Evolutionary conservation across 371 early-diverging fungal genomes (phyloP).

Genomic region (Umbelopsis sp.): DNA sequence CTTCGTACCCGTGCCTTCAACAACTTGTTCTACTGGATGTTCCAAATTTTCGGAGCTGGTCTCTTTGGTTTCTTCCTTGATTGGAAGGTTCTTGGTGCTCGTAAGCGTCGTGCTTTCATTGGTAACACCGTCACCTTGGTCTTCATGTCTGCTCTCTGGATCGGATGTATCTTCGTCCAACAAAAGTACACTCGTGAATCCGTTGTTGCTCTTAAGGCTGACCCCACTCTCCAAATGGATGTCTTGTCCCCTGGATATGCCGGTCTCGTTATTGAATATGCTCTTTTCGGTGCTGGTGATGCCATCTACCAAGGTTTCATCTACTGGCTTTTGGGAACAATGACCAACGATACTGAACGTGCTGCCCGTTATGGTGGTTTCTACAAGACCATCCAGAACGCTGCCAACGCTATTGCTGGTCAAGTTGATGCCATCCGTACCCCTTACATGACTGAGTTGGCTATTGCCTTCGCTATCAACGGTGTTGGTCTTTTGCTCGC

Average conservation of each 20-base stretch:
- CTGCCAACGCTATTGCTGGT: slow-evolving; percentile 63
- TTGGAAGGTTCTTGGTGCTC: slow-evolving; percentile 37
- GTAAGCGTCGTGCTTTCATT: slow-evolving; percentile 56
- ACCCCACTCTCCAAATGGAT: slow-evolving; percentile 34
- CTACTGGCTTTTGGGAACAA: slow-evolving; percentile 76
- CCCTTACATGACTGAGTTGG: slow-evolving; percentile 35
- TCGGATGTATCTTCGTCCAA: slow-evolving; percentile 60
- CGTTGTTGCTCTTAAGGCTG: slow-evolving; percentile 18
- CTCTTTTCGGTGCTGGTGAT: slow-evolving; percentile 69
- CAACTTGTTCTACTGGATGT: slow-evolving; percentile 71
- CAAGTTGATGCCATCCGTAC: slow-evolving; percentile 36
- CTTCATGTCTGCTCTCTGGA: slow-evolving; percentile 57
- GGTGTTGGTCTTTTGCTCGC: slow-evolving; percentile 34
- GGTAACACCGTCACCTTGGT: slow-evolving; percentile 52
- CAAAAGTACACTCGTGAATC: slow-evolving; percentile 39
- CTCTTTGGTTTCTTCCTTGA: slow-evolving; percentile 65
- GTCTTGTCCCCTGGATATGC: slow-evolving; percentile 40
- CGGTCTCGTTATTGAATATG: slow-evolving; percentile 61
- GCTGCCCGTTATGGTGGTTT: slow-evolving; percentile 78
- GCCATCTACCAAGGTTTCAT: slow-evolving; percentile 74
- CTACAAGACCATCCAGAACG: slow-evolving; percentile 85
- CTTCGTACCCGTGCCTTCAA: slow-evolving; percentile 66
- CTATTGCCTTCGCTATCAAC: slow-evolving; percentile 32
- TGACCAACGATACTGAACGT: slow-evolving; percentile 70
- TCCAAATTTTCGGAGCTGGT: slow-evolving; percentile 71